Evolutionary conservation across 441 rosid genomes (phyloP).

Genomic region (Metrosideros polymorpha): DNA sequence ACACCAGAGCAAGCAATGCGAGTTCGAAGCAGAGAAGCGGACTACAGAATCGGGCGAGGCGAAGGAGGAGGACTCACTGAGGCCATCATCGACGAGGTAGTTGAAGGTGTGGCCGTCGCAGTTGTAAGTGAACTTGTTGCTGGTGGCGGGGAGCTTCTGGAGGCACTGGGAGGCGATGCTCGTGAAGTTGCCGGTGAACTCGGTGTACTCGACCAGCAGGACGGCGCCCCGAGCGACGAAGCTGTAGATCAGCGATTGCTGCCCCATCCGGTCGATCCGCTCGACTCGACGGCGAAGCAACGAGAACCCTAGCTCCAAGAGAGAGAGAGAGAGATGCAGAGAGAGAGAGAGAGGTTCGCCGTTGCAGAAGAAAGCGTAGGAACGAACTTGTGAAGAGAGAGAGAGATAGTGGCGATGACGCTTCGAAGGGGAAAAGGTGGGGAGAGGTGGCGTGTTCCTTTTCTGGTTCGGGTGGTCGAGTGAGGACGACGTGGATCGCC

Average conservation of each 20-base stretch:
- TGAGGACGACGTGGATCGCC: not conserved
- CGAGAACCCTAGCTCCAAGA: constrained; percentile 3
- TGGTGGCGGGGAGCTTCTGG: constrained; percentile 61
- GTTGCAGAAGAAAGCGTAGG: not conserved
- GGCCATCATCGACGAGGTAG: constrained; percentile 64
- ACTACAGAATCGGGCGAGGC: not conserved
- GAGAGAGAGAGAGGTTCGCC: not conserved
- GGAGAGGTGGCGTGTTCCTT: not conserved
- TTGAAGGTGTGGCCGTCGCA: constrained; percentile 85
- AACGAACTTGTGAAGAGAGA: not conserved
- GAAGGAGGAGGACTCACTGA: constrained; percentile 22
- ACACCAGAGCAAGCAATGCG: not conserved
- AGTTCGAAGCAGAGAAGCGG: not conserved
- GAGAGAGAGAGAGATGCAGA: not conserved
- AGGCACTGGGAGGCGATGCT: constrained; percentile 66
- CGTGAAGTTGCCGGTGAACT: constrained; percentile 66
- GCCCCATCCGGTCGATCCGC: constrained; percentile 34
- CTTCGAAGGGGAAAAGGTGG: not conserved
- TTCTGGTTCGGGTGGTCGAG: not conserved
- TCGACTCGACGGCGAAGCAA: not conserved
- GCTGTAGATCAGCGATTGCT: constrained; percentile 73
- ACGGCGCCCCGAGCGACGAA: constrained; percentile 66
- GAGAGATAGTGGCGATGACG: not conserved
- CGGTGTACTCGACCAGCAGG: constrained; percentile 60
- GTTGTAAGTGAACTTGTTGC: constrained; percentile 68